These are phyloP conservation scores for Termitomyces sp. DNA, from an alignment of 768 basidiomycete genomes.

Conservation along the genomic window DNA sequence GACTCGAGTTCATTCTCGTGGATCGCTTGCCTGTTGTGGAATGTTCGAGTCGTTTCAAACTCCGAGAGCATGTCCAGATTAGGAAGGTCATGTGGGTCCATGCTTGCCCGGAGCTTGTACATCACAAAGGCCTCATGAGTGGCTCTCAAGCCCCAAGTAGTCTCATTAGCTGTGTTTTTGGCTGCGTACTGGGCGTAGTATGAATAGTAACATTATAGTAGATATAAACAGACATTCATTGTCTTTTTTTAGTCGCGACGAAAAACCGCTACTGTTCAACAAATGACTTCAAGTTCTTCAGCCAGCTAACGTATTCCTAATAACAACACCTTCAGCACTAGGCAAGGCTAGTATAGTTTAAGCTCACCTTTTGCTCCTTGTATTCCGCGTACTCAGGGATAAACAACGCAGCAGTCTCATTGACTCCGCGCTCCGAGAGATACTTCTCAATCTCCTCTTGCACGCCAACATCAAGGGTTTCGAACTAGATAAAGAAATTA, in stretches of 20 bases:
- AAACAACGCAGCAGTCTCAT: slow-evolving; percentile 77
- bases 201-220: slow-evolving; percentile 4
- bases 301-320: slow-evolving; percentile 91
- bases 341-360: slow-evolving; percentile 4
- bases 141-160: background rate
- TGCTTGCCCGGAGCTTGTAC: background rate
- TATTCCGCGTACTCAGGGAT: slow-evolving; percentile 82
- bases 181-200: slow-evolving; percentile 6
- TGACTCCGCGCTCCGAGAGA: slow-evolving; percentile 86
- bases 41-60: slow-evolving; percentile 13
- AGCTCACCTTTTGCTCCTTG: slow-evolving; percentile 88
- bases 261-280: slow-evolving; percentile 49
- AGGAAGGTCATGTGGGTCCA: slow-evolving; percentile 1
- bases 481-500: slow-evolving; percentile 49
- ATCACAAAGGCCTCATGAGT: background rate
- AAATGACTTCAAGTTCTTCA: slow-evolving; percentile 77
- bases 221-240: slow-evolving; percentile 4
- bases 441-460: slow-evolving; percentile 92
- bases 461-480: slow-evolving; percentile 79
- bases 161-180: slow-evolving; percentile 5
- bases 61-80: slow-evolving; percentile 4
- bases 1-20: slow-evolving; percentile 5
- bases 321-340: slow-evolving; percentile 5
- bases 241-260: slow-evolving; percentile 7
- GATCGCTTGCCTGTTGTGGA: slow-evolving; percentile 2